A percentile compares a stretch with the other conserved stretches of the same genome.
These are phyloP conservation scores for Saitozyma podzolica DNA, from an alignment of 768 basidiomycete genomes.

Conservation along the genomic window DNA sequence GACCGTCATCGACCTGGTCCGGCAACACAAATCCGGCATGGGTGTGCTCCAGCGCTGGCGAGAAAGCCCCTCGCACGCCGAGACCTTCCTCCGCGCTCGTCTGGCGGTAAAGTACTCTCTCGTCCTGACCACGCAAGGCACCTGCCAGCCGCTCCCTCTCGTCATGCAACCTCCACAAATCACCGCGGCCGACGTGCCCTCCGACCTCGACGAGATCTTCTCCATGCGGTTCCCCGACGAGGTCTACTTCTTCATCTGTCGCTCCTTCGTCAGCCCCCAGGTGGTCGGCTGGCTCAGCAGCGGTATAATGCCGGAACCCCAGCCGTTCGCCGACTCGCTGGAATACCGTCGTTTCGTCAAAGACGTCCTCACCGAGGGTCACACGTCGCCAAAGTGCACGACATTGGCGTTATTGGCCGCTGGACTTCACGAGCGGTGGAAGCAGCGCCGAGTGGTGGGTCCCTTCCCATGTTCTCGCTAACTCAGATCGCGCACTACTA, in stretches of 20 bases:
- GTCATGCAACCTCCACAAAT: slow-evolving; percentile 78
- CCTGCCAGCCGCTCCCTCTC: slow-evolving; percentile 56
- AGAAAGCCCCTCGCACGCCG: slow-evolving; percentile 68
- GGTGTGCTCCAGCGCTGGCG: slow-evolving; percentile 43
- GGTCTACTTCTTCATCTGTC: slow-evolving; percentile 91
- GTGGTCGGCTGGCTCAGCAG: slow-evolving; percentile 92
- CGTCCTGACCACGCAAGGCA: slow-evolving; percentile 76
- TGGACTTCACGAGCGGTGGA: slow-evolving; percentile 78
- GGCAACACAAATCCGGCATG: slow-evolving; percentile 81
- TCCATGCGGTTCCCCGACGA: slow-evolving; percentile 92
- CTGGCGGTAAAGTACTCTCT: slow-evolving; percentile 90
- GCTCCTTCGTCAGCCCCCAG: slow-evolving; percentile 83
- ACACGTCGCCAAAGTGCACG: slow-evolving; percentile 88
- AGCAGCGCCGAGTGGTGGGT: slow-evolving; percentile 65
- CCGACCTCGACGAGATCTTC: slow-evolving; percentile 91
- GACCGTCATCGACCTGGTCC: slow-evolving; percentile 77
- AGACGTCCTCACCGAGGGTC: slow-evolving; percentile 92
- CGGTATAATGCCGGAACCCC: slow-evolving; percentile 76
- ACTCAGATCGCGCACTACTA: slow-evolving; percentile 51
- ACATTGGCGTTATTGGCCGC: slow-evolving; percentile 82
- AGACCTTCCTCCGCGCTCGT: slow-evolving; percentile 83
- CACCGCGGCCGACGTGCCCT: slow-evolving; percentile 77
- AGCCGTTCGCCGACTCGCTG: slow-evolving; percentile 85
- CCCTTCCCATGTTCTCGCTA: neutral
- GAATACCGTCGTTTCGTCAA: slow-evolving; percentile 94